phyloP scores from a whole-genome alignment of 2,329 filamentous ascomycete species.

The Orbilia javanica region DNA sequence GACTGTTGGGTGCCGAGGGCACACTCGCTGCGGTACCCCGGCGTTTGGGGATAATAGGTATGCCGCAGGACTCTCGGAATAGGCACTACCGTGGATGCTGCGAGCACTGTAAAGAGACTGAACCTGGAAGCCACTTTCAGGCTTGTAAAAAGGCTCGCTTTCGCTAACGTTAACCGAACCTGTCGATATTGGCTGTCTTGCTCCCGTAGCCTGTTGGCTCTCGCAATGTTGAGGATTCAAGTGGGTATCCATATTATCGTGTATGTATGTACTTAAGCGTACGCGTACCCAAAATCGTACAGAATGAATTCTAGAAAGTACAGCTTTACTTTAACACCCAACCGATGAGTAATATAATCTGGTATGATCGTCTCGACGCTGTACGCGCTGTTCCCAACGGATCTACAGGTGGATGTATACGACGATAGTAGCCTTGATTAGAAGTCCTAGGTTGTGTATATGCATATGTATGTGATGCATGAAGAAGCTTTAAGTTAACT shows the following conservation, averaged over 20 bases:
- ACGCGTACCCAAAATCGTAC: no score
- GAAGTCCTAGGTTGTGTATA: neutral
- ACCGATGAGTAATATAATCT: neutral
- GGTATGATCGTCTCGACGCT: neutral
- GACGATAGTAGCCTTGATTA: neutral
- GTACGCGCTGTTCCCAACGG: neutral
- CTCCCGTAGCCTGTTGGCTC: neutral
- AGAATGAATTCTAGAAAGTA: no score
- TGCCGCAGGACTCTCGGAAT: neutral
- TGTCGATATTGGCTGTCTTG: neutral
- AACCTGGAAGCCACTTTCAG: neutral
- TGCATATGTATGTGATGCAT: neutral
- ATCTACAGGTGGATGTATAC: neutral
- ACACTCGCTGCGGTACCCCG: neutral
- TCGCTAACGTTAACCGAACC: neutral
- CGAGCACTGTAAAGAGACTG: neutral
- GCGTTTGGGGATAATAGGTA: neutral
- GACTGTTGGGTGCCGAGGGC: neutral
- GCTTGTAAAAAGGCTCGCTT: neutral
- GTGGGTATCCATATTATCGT: neutral
- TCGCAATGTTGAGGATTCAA: neutral
- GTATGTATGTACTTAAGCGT: neutral
- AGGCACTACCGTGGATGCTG: neutral
- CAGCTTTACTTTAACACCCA: neutral
- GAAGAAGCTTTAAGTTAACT: neutral